phyloP scores from a whole-genome alignment of 2,329 filamentous ascomycete species.

The Alternaria sp. region DNA sequence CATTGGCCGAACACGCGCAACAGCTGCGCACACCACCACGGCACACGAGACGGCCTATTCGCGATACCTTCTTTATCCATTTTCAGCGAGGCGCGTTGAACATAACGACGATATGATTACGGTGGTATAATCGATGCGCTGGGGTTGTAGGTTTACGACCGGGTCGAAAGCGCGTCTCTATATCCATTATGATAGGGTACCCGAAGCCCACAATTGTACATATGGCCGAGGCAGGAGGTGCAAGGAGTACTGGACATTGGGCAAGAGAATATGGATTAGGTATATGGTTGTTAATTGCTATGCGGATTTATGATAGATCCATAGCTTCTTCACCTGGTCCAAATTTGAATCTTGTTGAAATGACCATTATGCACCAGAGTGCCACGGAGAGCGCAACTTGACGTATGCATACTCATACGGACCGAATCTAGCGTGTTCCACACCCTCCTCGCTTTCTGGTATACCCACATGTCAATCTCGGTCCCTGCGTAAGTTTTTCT shows the following conservation, averaged over 20 bases:
- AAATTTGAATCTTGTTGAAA: background rate
- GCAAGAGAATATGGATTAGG: constrained; percentile 1
- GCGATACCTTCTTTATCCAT: constrained; percentile 39
- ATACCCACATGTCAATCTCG: background rate
- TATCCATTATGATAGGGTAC: constrained; percentile 20
- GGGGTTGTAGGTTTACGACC: constrained; percentile 23
- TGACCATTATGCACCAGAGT: background rate
- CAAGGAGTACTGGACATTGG: background rate
- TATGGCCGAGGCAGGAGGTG: constrained; percentile 32
- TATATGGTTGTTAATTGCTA: constrained; percentile 3
- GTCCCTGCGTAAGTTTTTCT: background rate
- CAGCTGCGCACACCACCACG: constrained; percentile 6
- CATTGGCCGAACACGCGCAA: constrained; percentile 13
- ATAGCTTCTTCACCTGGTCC: background rate
- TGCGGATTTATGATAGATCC: background rate
- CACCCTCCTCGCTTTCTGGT: background rate
- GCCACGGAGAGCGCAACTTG: background rate
- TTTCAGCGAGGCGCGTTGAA: constrained; percentile 43
- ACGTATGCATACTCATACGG: background rate
- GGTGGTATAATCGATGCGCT: constrained; percentile 36
- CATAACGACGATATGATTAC: constrained; percentile 49
- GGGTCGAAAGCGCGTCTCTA: constrained; percentile 26
- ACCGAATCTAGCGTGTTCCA: background rate
- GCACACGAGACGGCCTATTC: constrained; percentile 21
- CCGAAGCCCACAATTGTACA: constrained; percentile 40